Base-by-base conservation (phyloP, 768 basidiomycete genomes). In the Pisolithus tinctorius region DNA sequence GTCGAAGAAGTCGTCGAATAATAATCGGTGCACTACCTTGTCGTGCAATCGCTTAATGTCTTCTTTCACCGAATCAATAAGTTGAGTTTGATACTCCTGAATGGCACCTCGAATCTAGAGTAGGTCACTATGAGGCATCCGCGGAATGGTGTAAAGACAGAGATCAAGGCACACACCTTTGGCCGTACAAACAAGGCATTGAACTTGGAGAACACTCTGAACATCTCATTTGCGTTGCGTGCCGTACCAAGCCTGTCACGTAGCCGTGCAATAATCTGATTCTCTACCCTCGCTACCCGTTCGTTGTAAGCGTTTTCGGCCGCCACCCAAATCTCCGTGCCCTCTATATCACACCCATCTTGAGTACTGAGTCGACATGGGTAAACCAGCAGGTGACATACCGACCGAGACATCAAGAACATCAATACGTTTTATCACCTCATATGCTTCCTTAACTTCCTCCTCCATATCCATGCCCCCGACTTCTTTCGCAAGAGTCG, bases 241-340 rank as follows among this genome's bases (percentile, higher is more conserved):
- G 96, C 96, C 14, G 93, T 95, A 13, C 93, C 96, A 10, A 98
- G 76, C 52, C 91, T 78, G 68, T 97, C 95, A 25, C 95, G 79
- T 44, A 99, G 68, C 31, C 91, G 78, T 14, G 95, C 88, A 66
- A 98, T 98, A 63, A 98, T 98, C 67, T 97, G 95, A 70, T 97
- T 97, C 73, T 99, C 96, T 17, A 99, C 95, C 11, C 95, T 78
- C 2, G 96, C 88, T 25, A 98, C 94, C 20, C 94, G 86, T 69
- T 98, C 95, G 60, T 97, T 98, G 67, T 99, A 99, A 4, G 93
- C 93, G 50, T 91, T 93, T 70, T 98, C 96, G 2, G 94, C 94
- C 0, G 93, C 83, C 29, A 95, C 86, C 95, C 94, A 98, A 47
- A 97, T 95, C 67, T 97, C 93, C 14, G 91, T 93, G 3, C 96